Percentiles rank a stretch among this genome's conserved stretches.
Conservation (phyloP, 208 protist genomes). For the Acanthamoeba healyi region DNA sequence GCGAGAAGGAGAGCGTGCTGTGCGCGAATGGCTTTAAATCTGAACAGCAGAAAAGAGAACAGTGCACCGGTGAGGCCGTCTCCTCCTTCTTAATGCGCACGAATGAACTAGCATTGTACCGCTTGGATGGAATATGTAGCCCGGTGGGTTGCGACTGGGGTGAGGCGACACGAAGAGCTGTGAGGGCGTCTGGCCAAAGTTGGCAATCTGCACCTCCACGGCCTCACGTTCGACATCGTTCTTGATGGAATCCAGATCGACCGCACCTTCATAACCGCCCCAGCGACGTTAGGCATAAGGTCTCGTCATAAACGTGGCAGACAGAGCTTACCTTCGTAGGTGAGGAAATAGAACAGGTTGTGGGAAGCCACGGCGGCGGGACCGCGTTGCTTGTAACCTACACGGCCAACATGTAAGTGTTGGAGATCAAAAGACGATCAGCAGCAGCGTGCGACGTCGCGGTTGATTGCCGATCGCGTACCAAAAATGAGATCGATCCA, state of each 20-base stretch:
- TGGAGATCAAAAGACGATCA: conserved; percentile 92
- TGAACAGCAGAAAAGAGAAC: too few relatives aligned
- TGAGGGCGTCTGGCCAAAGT: conserved; percentile 95
- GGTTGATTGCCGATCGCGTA: conserved; percentile 85
- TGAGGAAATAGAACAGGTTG: conserved; percentile 97
- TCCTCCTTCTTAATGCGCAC: too few relatives aligned
- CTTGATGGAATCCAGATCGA: conserved; percentile 92
- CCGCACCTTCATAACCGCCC: conserved; percentile 80
- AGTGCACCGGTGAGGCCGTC: too few relatives aligned
- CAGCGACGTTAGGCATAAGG: conserved; percentile 89
- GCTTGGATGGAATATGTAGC: conserved; percentile 28
- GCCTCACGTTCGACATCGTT: conserved; percentile 85
- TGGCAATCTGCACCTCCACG: conserved; percentile 94
- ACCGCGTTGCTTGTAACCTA: conserved; percentile 95
- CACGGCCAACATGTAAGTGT: neutral
- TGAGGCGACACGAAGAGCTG: conserved; percentile 85
- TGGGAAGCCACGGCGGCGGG: conserved; percentile 93
- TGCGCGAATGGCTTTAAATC: conserved; percentile 21
- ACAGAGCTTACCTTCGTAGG: conserved; percentile 89
- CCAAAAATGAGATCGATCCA: conserved; percentile 96
- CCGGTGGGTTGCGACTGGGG: conserved; percentile 60
- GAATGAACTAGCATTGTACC: too few relatives aligned
- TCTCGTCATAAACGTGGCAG: too few relatives aligned
- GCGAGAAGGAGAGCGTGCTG: neutral
- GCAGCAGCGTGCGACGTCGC: neutral